A percentile compares a stretch with the other conserved stretches of the same genome.
These are phyloP conservation scores for Ceratobasidium sp. DNA, from an alignment of 1,284 basidiomycete species.

Conservation along the genomic window DNA sequence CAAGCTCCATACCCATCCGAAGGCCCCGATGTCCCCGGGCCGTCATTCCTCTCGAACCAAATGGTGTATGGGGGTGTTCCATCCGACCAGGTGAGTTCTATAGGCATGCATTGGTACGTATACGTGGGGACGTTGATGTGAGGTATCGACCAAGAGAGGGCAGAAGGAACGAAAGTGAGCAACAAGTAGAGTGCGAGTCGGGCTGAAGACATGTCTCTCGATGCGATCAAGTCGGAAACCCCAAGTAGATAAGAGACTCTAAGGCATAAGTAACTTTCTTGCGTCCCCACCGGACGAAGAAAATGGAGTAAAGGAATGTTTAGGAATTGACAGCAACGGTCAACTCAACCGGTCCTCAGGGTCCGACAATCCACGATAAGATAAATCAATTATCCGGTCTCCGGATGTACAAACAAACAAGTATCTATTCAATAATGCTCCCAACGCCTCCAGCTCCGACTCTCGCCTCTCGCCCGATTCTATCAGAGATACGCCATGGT, in stretches of 20 bases:
- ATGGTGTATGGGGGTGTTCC: constrained; percentile 25
- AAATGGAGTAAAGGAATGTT: too few relatives aligned
- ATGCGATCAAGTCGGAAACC: too few relatives aligned
- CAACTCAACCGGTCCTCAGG: background rate
- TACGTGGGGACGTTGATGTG: constrained; percentile 27
- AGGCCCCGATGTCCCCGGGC: background rate
- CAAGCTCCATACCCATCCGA: background rate
- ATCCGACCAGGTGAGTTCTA: constrained; percentile 2
- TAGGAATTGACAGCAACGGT: background rate
- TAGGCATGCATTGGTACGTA: constrained; percentile 40
- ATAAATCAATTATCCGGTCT: background rate
- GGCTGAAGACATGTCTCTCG: too few relatives aligned
- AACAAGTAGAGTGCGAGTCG: background rate
- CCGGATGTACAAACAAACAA: background rate
- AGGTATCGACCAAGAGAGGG: constrained; percentile 20
- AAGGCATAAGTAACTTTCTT: too few relatives aligned
- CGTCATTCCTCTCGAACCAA: background rate
- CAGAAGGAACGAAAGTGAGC: background rate
- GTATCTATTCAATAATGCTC: constrained; percentile 15
- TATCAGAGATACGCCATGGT: constrained; percentile 66
- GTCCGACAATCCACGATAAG: background rate
- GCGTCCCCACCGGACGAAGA: background rate
- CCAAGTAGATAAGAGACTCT: too few relatives aligned
- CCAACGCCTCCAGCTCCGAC: constrained; percentile 30
- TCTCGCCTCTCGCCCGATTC: constrained; percentile 43